Conservation (phyloP, 2,329 filamentous ascomycete species). For the Sporothrix pallida region DNA sequence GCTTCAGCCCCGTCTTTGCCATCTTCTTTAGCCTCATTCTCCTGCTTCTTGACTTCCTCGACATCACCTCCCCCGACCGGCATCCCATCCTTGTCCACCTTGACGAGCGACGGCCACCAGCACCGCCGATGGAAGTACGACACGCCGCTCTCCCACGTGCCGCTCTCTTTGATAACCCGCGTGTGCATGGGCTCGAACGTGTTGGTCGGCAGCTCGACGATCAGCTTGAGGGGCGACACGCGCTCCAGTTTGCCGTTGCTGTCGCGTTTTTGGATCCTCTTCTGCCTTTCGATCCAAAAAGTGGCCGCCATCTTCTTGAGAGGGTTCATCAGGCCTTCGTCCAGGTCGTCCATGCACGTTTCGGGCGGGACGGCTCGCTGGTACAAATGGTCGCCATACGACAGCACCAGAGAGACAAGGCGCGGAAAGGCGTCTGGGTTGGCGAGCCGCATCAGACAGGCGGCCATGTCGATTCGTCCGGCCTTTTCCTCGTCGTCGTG, state of each 20-base stretch:
- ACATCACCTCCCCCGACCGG: neutral
- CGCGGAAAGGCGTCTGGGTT: neutral
- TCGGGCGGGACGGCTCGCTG: neutral
- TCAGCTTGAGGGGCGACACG: neutral
- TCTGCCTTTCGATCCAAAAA: neutral
- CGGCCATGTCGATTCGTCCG: neutral
- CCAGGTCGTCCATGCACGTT: neutral
- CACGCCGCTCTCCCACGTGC: neutral
- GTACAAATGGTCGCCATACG: neutral
- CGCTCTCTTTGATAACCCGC: neutral
- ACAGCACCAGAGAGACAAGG: neutral
- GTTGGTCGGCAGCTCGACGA: constrained; percentile 22
- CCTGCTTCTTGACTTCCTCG: neutral
- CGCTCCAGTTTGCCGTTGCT: neutral
- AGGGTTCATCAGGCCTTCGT: neutral
- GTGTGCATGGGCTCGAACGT: neutral
- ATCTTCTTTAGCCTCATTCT: neutral
- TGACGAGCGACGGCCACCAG: neutral
- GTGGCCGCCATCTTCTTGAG: neutral
- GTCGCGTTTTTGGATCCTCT: neutral
- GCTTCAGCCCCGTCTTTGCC: neutral
- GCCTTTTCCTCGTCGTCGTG: neutral
- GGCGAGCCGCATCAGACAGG: neutral
- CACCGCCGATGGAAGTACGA: neutral
- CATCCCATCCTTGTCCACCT: neutral